A percentile compares a stretch with the other conserved stretches of the same genome.
These are phyloP conservation scores for Calonectria hongkongensis DNA, from an alignment of 2,329 filamentous ascomycete species.

Conservation along the genomic window DNA sequence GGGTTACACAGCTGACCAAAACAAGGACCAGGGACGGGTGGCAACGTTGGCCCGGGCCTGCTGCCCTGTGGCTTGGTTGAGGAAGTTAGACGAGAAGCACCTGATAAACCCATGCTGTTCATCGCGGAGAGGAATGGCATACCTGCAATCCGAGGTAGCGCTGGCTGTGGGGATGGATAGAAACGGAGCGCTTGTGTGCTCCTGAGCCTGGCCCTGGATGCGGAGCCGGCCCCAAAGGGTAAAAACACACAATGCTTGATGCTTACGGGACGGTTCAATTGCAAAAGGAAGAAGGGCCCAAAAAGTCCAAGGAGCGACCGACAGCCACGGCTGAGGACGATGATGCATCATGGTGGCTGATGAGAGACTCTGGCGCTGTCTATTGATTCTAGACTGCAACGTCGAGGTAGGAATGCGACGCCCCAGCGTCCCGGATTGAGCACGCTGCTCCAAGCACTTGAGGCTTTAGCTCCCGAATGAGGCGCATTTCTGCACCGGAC, in stretches of 20 bases:
- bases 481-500: conserved; percentile 35
- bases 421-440: conserved; percentile 1
- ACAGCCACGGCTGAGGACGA: background rate
- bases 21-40: conserved; percentile 7
- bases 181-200: conserved; percentile 9
- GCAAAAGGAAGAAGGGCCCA: background rate
- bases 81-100: conserved; percentile 21
- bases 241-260: background rate
- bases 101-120: conserved; percentile 11
- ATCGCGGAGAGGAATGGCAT: background rate
- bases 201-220: conserved; percentile 17
- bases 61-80: background rate
- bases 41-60: conserved; percentile 4
- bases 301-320: background rate
- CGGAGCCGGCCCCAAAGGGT: conserved; percentile 3
- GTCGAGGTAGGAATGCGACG: background rate
- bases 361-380: conserved; percentile 16
- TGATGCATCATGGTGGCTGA: conserved; percentile 33
- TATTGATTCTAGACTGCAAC: conserved; percentile 10
- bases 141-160: conserved; percentile 13
- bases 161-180: conserved; percentile 28
- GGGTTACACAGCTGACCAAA: conserved; percentile 21
- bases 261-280: background rate
- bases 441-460: conserved; percentile 6
- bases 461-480: conserved; percentile 33